These are phyloP conservation scores for Podospora pseudocomata DNA, from an alignment of 495 filamentous ascomycete genomes.

Conservation along the genomic window DNA sequence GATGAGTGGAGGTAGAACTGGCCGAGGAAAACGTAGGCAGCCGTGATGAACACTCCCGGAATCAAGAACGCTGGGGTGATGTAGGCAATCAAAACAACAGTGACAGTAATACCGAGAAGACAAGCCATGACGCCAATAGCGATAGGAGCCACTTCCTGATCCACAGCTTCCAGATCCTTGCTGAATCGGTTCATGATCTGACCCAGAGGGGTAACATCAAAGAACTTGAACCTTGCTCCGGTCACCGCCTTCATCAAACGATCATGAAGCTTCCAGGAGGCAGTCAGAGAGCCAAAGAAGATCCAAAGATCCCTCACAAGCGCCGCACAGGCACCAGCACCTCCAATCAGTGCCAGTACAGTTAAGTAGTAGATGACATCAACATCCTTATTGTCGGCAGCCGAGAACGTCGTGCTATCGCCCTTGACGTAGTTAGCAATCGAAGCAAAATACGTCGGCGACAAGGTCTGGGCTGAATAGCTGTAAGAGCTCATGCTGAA, in stretches of 20 bases:
- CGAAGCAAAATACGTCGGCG: conserved; percentile 37
- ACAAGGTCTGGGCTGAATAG: conserved; percentile 29
- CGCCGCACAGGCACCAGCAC: conserved; percentile 69
- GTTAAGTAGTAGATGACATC: conserved; percentile 79
- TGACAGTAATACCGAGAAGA: conserved; percentile 68
- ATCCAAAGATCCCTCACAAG: conserved; percentile 76
- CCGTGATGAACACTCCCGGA: conserved; percentile 78
- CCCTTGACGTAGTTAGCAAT: conserved; percentile 33
- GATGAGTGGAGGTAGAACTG: conserved; percentile 88
- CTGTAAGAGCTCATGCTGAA: conserved; percentile 38
- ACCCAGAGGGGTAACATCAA: conserved; percentile 93
- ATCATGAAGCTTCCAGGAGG: conserved; percentile 80
- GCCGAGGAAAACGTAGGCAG: conserved; percentile 78
- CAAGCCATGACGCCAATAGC: conserved; percentile 63
- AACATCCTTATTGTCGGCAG: conserved; percentile 50
- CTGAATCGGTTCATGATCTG: conserved; percentile 99
- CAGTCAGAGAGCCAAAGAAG: conserved; percentile 88
- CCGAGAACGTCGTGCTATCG: conserved; percentile 18
- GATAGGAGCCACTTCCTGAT: conserved; percentile 92
- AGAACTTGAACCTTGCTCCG: conserved; percentile 93
- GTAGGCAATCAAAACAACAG: conserved; percentile 82
- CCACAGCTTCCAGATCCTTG: conserved; percentile 91
- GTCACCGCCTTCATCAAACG: conserved; percentile 74
- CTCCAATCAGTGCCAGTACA: conserved; percentile 75
- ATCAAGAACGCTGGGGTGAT: conserved; percentile 93